phyloP scores from a whole-genome alignment of 345 rosid species.

The Draba incana region DNA sequence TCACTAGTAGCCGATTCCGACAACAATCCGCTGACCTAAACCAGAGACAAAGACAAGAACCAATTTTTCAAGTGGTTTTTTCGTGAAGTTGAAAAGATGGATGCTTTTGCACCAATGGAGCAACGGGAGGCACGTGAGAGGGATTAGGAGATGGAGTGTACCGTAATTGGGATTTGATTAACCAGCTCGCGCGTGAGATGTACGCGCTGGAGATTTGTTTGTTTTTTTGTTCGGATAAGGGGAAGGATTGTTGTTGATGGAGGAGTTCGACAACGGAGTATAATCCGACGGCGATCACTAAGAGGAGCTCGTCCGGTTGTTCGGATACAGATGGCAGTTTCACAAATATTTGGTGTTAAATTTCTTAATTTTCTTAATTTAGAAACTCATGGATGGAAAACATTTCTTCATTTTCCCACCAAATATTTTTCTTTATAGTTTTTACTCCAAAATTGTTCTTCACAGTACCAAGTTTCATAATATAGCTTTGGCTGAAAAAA shows the following conservation, averaged over 20 bases:
- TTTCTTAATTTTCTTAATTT: too few species aligned
- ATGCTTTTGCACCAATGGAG: background rate
- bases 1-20: background rate
- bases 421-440: too few species aligned
- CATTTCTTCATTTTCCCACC: too few species aligned
- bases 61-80: background rate
- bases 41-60: background rate
- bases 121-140: background rate
- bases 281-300: background rate
- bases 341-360: too few species aligned
- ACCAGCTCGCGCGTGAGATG: background rate
- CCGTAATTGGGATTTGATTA: background rate
- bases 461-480: too few species aligned
- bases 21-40: background rate
- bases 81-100: background rate
- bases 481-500: too few species aligned
- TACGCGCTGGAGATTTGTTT: too few species aligned
- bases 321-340: too few species aligned
- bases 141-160: background rate
- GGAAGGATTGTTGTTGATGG: background rate
- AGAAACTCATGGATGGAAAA: too few species aligned
- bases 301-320: conserved; percentile 1
- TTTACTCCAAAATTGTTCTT: too few species aligned
- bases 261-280: conserved; percentile 10
- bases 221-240: too few species aligned